Evolutionary conservation across 1,284 basidiomycete species (phyloP).

Genomic region (Cerioporus squamosus): DNA sequence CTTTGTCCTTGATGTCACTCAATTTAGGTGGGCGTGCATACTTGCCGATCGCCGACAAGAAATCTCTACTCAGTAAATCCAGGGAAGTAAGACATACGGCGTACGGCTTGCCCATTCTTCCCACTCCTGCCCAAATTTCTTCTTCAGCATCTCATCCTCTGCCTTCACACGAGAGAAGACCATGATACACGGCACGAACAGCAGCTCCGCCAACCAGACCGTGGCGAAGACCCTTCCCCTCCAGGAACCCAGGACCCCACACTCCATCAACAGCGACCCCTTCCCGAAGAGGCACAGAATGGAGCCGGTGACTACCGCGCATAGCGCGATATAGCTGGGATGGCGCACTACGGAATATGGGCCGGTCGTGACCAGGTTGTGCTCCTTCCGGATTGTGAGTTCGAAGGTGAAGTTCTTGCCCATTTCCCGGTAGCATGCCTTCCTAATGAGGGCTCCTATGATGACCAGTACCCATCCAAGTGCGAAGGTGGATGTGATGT

Average conservation of each 20-base stretch:
- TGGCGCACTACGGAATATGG: constrained; percentile 25
- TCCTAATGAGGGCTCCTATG: constrained; percentile 7
- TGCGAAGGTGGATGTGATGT: constrained; percentile 9
- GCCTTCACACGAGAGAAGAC: constrained; percentile 9
- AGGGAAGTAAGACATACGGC: constrained; percentile 20
- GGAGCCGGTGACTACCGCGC: constrained; percentile 6
- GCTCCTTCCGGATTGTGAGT: constrained; percentile 18
- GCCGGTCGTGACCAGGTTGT: constrained; percentile 21
- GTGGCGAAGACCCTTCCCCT: constrained; percentile 6
- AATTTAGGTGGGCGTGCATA: not conserved
- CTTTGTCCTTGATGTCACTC: too few relatives aligned
- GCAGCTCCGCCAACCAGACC: constrained; percentile 8
- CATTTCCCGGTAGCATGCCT: constrained; percentile 16
- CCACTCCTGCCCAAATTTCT: constrained; percentile 24
- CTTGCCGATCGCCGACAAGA: not conserved
- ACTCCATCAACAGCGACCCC: constrained; percentile 14
- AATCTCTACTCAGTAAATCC: constrained; percentile 9
- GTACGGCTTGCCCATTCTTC: constrained; percentile 24
- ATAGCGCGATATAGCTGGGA: constrained; percentile 18
- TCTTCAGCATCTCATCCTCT: constrained; percentile 20
- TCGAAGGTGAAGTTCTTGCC: constrained; percentile 24
- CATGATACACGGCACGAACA: constrained; percentile 9
- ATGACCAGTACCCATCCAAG: constrained; percentile 11
- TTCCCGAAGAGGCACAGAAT: constrained; percentile 1
- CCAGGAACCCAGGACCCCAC: constrained; percentile 1